Conservation (phyloP, 768 basidiomycete species). For the Leccinum boreale region DNA sequence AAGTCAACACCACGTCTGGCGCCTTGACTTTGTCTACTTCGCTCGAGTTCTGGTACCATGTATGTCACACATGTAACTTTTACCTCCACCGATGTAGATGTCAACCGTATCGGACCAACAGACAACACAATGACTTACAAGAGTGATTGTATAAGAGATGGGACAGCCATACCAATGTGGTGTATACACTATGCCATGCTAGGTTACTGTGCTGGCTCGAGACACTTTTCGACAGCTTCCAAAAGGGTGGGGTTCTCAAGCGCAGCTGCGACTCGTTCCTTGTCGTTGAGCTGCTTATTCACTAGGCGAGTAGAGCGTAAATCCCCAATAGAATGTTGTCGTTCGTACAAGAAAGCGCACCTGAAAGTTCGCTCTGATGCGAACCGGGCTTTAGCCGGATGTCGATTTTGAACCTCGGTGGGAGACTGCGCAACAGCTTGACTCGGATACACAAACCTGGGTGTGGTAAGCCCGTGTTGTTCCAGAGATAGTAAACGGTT, state of each 20-base stretch:
- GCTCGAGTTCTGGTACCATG: background rate
- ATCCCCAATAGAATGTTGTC: background rate
- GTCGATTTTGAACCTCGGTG: conserved; percentile 91
- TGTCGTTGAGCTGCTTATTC: conserved; percentile 98
- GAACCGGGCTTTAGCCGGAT: conserved; percentile 91
- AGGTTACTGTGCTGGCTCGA: conserved; percentile 37
- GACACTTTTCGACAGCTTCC: conserved; percentile 81
- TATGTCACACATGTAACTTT: background rate
- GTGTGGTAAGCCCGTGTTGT: background rate
- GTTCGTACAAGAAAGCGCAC: conserved; percentile 39
- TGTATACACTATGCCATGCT: conserved; percentile 3
- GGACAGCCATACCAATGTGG: background rate
- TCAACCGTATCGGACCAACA: background rate
- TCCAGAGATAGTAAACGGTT: background rate
- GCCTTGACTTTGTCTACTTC: background rate
- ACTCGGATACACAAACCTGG: conserved; percentile 91
- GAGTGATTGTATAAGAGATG: background rate
- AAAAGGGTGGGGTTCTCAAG: conserved; percentile 87
- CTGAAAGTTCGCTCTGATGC: conserved; percentile 90
- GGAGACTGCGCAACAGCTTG: conserved; percentile 82
- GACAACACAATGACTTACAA: background rate
- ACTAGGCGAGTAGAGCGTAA: conserved; percentile 45
- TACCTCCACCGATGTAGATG: background rate
- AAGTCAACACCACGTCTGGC: background rate
- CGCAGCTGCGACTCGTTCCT: conserved; percentile 96